A percentile compares a stretch with the other conserved stretches of the same genome.
phyloP scores from a whole-genome alignment of 2,329 filamentous ascomycete species.

The Sporothrix sp. region DNA sequence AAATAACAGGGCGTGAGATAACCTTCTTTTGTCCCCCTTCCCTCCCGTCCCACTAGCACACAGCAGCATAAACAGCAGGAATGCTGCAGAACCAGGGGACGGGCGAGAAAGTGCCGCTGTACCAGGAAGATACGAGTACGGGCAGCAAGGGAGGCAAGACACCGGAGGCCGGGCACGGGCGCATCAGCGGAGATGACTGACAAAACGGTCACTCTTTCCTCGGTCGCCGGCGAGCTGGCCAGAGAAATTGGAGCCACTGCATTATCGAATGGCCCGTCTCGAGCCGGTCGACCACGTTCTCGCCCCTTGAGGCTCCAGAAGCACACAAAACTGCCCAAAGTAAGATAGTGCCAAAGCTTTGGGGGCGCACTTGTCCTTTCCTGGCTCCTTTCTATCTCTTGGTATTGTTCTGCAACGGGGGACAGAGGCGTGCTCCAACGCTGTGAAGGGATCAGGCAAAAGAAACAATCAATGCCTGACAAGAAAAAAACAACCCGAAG shows the following conservation, averaged over 20 bases:
- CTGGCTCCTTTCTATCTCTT: background rate
- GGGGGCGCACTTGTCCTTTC: background rate
- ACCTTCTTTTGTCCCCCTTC: background rate
- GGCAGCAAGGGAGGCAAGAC: background rate
- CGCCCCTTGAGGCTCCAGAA: background rate
- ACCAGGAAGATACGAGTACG: background rate
- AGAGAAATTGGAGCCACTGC: background rate
- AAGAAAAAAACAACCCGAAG: background rate
- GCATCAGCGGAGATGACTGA: background rate
- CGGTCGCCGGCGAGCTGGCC: too few species aligned
- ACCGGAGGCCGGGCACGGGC: background rate
- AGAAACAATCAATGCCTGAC: too few species aligned
- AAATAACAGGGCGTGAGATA: constrained; percentile 3
- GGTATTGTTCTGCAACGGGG: too few species aligned
- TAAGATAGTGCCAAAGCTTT: background rate
- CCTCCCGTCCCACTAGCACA: constrained; percentile 2
- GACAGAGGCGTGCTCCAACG: background rate
- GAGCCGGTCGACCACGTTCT: background rate
- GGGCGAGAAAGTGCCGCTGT: background rate
- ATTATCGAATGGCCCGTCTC: background rate
- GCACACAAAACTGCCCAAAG: background rate
- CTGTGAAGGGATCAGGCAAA: too few species aligned
- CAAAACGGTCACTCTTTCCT: background rate
- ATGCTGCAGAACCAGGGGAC: too few species aligned
- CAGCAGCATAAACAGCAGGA: background rate